A percentile compares a stretch with the other conserved stretches of the same genome.
phyloP scores from a whole-genome alignment of 225 moss, liverwort and hornwort species.

The Polytrichum formosum region DNA sequence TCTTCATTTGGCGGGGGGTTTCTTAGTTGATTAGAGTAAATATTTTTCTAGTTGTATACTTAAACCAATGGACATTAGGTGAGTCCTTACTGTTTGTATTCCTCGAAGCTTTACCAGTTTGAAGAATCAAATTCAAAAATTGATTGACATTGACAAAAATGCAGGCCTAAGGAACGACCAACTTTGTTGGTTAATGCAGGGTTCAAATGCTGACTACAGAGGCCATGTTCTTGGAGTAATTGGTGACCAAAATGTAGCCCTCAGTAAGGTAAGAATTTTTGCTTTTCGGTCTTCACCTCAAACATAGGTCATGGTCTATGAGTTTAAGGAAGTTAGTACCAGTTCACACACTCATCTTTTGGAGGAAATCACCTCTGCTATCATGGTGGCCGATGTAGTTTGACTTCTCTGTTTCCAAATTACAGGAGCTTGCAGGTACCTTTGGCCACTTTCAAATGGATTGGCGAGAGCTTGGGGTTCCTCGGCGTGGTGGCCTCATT shows the following conservation, averaged over 20 bases:
- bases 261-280: conserved; percentile 58
- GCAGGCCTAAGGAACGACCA: background rate
- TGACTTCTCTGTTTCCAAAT: background rate
- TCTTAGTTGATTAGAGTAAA: too few relatives aligned
- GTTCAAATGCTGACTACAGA: conserved; percentile 88
- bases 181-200: conserved; percentile 37
- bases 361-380: too few relatives aligned
- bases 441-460: conserved; percentile 93
- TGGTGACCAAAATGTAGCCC: conserved; percentile 77
- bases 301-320: background rate
- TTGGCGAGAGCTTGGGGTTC: conserved; percentile 85
- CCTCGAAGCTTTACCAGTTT: too few relatives aligned
- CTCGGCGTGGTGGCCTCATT: conserved; percentile 86
- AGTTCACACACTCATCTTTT: too few relatives aligned
- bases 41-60: too few relatives aligned
- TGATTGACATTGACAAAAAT: background rate
- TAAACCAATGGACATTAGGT: too few relatives aligned
- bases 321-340: too few relatives aligned
- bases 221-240: conserved; percentile 94
- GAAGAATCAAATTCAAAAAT: too few relatives aligned
- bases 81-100: background rate
- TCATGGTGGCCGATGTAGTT: too few relatives aligned
- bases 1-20: conserved; percentile 4
- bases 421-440: conserved; percentile 86
- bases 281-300: background rate